Conservation (phyloP, 2,329 filamentous ascomycete species). For the Clonostachys solani region DNA sequence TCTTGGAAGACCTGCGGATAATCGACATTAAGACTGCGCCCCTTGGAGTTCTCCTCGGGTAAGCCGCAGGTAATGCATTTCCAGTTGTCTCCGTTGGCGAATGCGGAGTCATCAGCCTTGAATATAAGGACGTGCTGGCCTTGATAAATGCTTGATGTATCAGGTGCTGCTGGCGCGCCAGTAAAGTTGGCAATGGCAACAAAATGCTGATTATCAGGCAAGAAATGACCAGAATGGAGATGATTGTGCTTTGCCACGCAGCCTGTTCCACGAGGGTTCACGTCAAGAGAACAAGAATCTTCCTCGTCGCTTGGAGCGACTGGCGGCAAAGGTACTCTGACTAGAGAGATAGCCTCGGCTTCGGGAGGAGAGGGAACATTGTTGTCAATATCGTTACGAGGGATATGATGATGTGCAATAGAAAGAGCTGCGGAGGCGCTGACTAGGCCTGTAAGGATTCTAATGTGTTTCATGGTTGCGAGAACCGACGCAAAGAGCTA, state of each 20-base stretch:
- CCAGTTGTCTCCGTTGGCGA: neutral
- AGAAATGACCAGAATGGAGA: too few species aligned
- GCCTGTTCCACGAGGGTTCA: constrained; percentile 29
- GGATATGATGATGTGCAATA: too few species aligned
- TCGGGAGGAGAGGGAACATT: too few species aligned
- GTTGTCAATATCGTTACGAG: too few species aligned
- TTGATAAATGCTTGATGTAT: neutral
- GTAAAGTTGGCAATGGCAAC: neutral
- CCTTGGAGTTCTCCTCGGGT: neutral
- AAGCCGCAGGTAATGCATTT: neutral
- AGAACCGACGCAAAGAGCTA: too few species aligned
- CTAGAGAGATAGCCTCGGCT: too few species aligned
- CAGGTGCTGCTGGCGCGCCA: neutral
- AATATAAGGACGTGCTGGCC: neutral
- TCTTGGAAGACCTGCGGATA: neutral
- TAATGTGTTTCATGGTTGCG: too few species aligned
- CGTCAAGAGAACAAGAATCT: neutral
- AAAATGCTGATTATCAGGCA: too few species aligned
- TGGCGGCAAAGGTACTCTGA: too few species aligned
- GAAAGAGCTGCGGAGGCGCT: too few species aligned
- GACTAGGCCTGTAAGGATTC: too few species aligned
- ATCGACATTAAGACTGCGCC: neutral
- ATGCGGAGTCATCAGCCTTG: neutral
- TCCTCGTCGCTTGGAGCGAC: too few species aligned
- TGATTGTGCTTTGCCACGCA: constrained; percentile 17